These are phyloP conservation scores for Candida mattraensis DNA, from an alignment of 805 yeast species.

Conservation along the genomic window DNA sequence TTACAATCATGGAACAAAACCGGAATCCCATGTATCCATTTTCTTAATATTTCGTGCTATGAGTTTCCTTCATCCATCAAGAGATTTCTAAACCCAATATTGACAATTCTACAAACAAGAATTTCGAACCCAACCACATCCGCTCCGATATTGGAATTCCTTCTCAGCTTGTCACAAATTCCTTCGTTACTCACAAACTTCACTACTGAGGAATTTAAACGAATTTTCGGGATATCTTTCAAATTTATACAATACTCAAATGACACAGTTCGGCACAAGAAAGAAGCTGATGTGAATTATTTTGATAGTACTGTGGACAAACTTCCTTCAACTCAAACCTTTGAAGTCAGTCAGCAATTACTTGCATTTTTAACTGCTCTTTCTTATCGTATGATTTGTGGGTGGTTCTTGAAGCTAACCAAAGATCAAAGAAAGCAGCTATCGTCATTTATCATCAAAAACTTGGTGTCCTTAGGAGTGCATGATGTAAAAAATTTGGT, in stretches of 20 bases:
- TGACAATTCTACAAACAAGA: conserved; percentile 72
- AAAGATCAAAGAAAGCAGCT: conserved; percentile 57
- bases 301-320: conserved; percentile 52
- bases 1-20: conserved; percentile 76
- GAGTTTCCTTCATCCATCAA: conserved; percentile 75
- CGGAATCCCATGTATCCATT: conserved; percentile 75
- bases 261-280: conserved; percentile 37
- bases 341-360: conserved; percentile 47
- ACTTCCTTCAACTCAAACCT: conserved; percentile 49
- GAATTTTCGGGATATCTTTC: conserved; percentile 83
- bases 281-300: conserved; percentile 34
- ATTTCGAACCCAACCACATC: conserved; percentile 68
- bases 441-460: conserved; percentile 62
- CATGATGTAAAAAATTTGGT: conserved; percentile 52
- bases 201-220: conserved; percentile 71
- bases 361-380: conserved; percentile 60
- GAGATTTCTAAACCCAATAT: conserved; percentile 63
- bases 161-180: conserved; percentile 62
- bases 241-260: conserved; percentile 71
- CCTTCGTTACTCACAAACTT: conserved; percentile 70
- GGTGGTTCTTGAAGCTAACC: conserved; percentile 69
- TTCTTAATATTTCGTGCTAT: conserved; percentile 74
- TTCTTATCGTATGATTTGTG: conserved; percentile 66
- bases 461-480: conserved; percentile 40
- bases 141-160: conserved; percentile 74